Base-by-base conservation (phyloP, 352 stramenopile species). In the Phytophthora boehmeriae region DNA sequence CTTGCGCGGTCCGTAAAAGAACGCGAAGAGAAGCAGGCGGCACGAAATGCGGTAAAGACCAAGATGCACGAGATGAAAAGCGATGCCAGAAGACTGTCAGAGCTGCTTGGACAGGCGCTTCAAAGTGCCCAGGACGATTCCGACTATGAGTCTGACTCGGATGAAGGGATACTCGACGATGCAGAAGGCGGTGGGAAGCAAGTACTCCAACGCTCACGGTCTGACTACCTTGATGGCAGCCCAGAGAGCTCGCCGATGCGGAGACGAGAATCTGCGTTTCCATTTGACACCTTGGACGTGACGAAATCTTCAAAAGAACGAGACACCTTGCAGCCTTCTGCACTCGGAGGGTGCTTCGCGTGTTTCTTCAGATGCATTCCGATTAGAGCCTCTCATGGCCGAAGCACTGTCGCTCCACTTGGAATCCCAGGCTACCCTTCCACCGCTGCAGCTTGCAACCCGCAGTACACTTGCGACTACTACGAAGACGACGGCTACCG, bases 181-280 rank as follows among this genome's bases (percentile, higher is more conserved):
- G 66, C 67, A 5, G 48, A 68, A 53, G 47, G 43, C 11, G 48
- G 43, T 14, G 55, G 58, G 16, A 62, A 23, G 19, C 50, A 8
- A 22, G 38, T 47, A 5, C 30, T 64, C 11, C 58, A 69, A 23
- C 64, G 65, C 9, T 65, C 42, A 14, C 44, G 67, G 23, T 63
- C 68, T 2, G 72, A 83, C 38, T 83, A 76, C n/a, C 70, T 84
- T 19, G 76, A 88, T 17, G 63, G 68, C 16, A 89, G 80, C 48
- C 84, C 84, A 0, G 84, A 93, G 51, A 87, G 79, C 48, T 93
- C 81, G 9, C 81, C 83, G 0, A 89, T 91, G 72, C 67, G 83
- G n/a, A 71, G 75, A 41, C 80, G 54, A 1, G 50, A 59, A 14
- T 13, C 23, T 1, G 41, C 59, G 0, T 71, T 71, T 8, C 35